Evolutionary conservation across 2,329 filamentous ascomycete species (phyloP).

Genomic region (Didymella lethalis): DNA sequence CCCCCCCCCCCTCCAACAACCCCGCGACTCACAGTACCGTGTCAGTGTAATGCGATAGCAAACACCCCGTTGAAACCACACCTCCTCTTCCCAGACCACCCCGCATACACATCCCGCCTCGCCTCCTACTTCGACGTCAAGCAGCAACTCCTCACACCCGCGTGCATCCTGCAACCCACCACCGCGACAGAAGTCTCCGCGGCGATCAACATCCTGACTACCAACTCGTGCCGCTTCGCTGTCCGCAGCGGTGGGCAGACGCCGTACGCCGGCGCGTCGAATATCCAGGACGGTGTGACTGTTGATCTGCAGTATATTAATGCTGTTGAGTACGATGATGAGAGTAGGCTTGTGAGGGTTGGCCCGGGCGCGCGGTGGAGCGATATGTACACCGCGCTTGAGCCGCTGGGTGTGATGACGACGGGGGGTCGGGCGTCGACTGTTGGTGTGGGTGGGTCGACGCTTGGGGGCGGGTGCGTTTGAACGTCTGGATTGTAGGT

Average conservation of each 20-base stretch:
- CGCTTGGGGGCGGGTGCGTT: constrained; percentile 32
- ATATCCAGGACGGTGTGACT: constrained; percentile 41
- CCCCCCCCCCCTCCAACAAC: not conserved
- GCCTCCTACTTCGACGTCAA: constrained; percentile 34
- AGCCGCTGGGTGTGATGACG: constrained; percentile 32
- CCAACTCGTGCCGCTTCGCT: constrained; percentile 30
- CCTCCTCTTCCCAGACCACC: constrained; percentile 27
- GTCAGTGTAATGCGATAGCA: constrained; percentile 22
- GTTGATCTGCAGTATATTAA: constrained; percentile 38
- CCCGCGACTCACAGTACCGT: not conserved
- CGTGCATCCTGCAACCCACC: constrained; percentile 37
- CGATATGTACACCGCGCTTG: constrained; percentile 35
- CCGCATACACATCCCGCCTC: constrained; percentile 24
- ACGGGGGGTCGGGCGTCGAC: constrained; percentile 36
- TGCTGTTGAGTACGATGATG: constrained; percentile 25
- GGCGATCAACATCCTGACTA: constrained; percentile 26
- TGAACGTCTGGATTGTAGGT: not conserved
- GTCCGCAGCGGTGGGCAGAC: constrained; percentile 39
- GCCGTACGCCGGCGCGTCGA: constrained; percentile 35
- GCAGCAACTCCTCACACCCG: constrained; percentile 32
- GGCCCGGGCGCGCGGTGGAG: constrained; percentile 39
- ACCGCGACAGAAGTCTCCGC: constrained; percentile 28
- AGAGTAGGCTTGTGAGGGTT: constrained; percentile 29
- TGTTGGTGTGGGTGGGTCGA: constrained; percentile 39
- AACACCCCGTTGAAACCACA: constrained; percentile 16